phyloP scores from a whole-genome alignment of 768 basidiomycete species.

The Cyclocybe cylindracea region DNA sequence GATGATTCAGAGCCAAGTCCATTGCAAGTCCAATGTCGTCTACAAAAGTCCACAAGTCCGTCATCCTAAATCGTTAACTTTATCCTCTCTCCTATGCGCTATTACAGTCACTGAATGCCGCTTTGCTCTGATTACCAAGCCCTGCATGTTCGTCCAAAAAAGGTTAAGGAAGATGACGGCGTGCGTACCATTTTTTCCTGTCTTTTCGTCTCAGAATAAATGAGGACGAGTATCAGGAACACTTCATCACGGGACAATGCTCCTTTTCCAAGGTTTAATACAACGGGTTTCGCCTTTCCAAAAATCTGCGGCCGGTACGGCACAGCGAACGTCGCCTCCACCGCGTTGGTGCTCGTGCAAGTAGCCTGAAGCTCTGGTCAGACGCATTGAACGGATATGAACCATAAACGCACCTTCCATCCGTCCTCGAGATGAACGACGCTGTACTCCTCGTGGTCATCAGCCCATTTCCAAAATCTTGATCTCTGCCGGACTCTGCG shows the following conservation, averaged over 20 bases:
- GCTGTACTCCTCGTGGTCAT: slow-evolving; percentile 45
- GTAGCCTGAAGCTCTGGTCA: slow-evolving; percentile 22
- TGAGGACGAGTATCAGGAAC: slow-evolving; percentile 38
- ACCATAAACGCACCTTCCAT: slow-evolving; percentile 40
- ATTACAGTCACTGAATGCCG: neutral
- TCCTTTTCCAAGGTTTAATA: slow-evolving; percentile 38
- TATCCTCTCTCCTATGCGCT: neutral
- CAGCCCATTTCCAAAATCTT: slow-evolving; percentile 45
- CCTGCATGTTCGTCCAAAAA: too few relatives aligned
- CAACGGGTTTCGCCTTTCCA: slow-evolving; percentile 39
- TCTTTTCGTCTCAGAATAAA: slow-evolving; percentile 40
- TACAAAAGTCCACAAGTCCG: neutral
- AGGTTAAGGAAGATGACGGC: neutral
- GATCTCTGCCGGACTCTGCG: slow-evolving; percentile 22
- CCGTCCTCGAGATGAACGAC: slow-evolving; percentile 42
- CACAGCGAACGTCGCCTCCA: slow-evolving; percentile 41
- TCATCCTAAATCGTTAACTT: neutral
- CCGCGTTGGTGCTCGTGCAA: slow-evolving; percentile 21
- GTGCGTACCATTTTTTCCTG: slow-evolving; percentile 37
- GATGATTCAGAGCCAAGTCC: neutral
- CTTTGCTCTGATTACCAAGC: slow-evolving; percentile 1
- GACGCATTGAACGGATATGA: slow-evolving; percentile 12
- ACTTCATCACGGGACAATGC: slow-evolving; percentile 43
- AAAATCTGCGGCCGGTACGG: slow-evolving; percentile 53
- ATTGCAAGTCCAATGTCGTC: too few relatives aligned